Percentiles rank a stretch among this genome's conserved stretches.
These are phyloP conservation scores for Hypseocharis bilobata DNA, from an alignment of 441 rosid genomes.

Conservation along the genomic window DNA sequence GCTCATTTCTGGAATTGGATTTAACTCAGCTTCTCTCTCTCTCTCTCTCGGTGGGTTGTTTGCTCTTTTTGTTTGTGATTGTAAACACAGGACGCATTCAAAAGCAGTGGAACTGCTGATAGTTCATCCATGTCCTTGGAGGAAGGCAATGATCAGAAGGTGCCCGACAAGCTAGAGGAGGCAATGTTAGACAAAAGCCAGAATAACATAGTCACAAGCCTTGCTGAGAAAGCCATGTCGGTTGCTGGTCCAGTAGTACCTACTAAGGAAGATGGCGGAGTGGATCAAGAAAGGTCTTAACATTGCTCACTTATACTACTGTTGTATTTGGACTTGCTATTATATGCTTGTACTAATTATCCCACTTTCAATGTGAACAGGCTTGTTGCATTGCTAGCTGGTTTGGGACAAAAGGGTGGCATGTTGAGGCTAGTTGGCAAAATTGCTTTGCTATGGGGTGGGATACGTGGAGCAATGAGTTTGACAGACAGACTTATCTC, in stretches of 20 bases:
- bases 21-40: not conserved
- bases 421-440: constrained; percentile 73
- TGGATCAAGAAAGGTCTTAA: constrained; percentile 86
- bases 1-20: not conserved
- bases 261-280: constrained; percentile 81
- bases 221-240: constrained; percentile 94
- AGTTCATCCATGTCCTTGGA: constrained; percentile 30
- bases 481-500: constrained; percentile 70
- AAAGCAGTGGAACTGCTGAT: constrained; percentile 30
- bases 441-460: constrained; percentile 98
- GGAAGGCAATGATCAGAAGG: constrained; percentile 35
- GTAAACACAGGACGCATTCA: constrained; percentile 26
- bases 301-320: constrained; percentile 10
- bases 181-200: constrained; percentile 34
- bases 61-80: constrained; percentile 11
- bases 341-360: constrained; percentile 7
- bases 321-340: constrained; percentile 1
- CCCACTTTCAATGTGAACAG: constrained; percentile 33
- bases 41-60: not conserved
- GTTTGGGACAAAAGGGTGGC: constrained; percentile 93
- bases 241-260: constrained; percentile 96
- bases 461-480: constrained; percentile 93
- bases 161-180: constrained; percentile 35
- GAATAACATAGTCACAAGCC: constrained; percentile 53
- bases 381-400: constrained; percentile 78